These are phyloP conservation scores for Sporobolomyces roseus DNA, from an alignment of 768 basidiomycete species.

Conservation along the genomic window DNA sequence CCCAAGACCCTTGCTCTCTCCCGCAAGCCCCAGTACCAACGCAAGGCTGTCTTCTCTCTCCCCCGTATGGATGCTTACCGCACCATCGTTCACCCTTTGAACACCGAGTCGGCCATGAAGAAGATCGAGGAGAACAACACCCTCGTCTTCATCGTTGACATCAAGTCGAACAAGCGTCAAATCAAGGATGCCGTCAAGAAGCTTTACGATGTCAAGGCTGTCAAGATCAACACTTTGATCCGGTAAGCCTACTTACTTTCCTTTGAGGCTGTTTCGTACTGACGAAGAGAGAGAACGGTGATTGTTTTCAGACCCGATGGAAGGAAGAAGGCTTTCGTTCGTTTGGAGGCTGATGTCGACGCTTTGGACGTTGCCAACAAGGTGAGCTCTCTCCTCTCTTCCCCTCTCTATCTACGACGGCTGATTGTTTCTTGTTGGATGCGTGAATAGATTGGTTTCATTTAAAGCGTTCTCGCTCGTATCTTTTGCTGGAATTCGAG, in stretches of 20 bases:
- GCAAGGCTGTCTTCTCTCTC: constrained; percentile 85
- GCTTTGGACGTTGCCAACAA: constrained; percentile 42
- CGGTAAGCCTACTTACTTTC: too few species aligned
- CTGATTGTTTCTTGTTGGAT: background rate
- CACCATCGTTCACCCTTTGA: constrained; percentile 66
- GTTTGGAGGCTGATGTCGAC: constrained; percentile 53
- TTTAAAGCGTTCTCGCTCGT: too few species aligned
- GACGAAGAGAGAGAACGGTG: too few species aligned
- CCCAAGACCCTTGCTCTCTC: constrained; percentile 85
- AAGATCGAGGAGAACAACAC: constrained; percentile 99
- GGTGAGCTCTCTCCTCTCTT: background rate
- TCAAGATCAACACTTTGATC: constrained; percentile 97
- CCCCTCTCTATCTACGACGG: background rate
- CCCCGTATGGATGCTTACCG: constrained; percentile 96
- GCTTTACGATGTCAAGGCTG: constrained; percentile 92
- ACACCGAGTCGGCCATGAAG: constrained; percentile 88
- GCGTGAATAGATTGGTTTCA: constrained; percentile 18
- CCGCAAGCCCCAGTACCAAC: constrained; percentile 87
- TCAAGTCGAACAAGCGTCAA: constrained; percentile 94
- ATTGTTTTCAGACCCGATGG: too few species aligned
- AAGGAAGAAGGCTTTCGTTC: constrained; percentile 98
- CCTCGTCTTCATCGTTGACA: constrained; percentile 93
- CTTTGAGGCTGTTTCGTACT: too few species aligned
- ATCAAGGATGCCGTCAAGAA: constrained; percentile 99
- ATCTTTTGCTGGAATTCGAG: too few species aligned